Evolutionary conservation across 1,139 yeast genomes (phyloP), one percentile per base, ranked within the genome.

Genomic region (Magnusiomyces ingens): DNA sequence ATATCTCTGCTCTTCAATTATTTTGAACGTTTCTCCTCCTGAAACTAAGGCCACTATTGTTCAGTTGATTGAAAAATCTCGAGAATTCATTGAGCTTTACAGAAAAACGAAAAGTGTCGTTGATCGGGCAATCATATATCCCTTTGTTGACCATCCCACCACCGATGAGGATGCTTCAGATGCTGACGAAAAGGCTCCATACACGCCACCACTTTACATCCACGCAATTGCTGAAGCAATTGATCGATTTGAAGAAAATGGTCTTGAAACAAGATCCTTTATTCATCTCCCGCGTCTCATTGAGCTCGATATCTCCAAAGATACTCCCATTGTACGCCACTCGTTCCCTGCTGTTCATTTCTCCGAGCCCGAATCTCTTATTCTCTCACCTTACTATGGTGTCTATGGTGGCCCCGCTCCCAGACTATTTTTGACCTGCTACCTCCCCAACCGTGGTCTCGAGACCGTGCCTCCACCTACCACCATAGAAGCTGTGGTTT

Each of bases 391-490:
- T 36, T 36, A 36, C 40, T 12, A 36, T n/a, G 54, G 60, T 5
- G 53, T 53, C 1, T 48, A 52, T 26, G 38, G 22, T 15, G 55
- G 55, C 8, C 48, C 51, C 52, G 74, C 75, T 49, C 85, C 93
- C 51, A 75, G 94, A 58, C 70, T 78, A 35, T 73, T 81, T 32
- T 80, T 85, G 64, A 84, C 84, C 58, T 82, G 85, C 21, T 93
- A 85, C 67, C 72, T 80, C 57, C 76, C 78, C 19, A 66, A 65
- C 36, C n/a, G 42, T 4, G 73, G 71, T 13, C 79, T 85, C 55
- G 84, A 81, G 56, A 87, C 97, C 0, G 88, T 87, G 2, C 96
- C 97, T 0, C 72, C 79, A 1, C 75, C 79, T 21, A 77, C 76
- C 3, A 72, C 85, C 0, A 84, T 83, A 63, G 75, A 75, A 35